phyloP scores from a whole-genome alignment of 148 eudicot species.

The Rhododendron molle region DNA sequence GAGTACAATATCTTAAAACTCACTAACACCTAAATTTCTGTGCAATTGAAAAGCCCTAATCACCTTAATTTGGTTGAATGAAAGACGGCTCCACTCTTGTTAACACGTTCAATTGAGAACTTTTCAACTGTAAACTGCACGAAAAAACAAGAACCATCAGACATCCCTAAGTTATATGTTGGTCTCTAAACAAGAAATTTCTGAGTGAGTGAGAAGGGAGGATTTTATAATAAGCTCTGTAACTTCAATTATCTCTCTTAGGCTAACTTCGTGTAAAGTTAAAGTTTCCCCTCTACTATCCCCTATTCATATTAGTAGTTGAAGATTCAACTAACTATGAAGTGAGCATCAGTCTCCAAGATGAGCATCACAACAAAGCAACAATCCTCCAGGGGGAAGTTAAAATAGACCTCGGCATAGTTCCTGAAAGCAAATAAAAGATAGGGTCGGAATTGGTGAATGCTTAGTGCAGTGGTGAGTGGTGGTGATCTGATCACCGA shows the following conservation, averaged over 20 bases:
- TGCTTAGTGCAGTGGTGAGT: background rate
- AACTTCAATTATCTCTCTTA: background rate
- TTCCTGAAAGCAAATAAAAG: background rate
- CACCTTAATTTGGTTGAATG: too few relatives aligned
- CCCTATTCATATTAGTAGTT: background rate
- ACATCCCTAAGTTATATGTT: too few relatives aligned
- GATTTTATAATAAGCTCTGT: background rate
- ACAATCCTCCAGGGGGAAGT: too few relatives aligned
- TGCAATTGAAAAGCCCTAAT: too few relatives aligned
- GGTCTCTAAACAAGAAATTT: background rate
- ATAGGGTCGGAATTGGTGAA: background rate
- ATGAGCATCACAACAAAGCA: background rate
- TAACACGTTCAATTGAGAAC: too few relatives aligned
- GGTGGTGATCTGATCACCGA: background rate
- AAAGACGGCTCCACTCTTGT: too few relatives aligned
- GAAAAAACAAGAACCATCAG: too few relatives aligned
- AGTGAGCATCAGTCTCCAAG: background rate
- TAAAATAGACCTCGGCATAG: background rate
- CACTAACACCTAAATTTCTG: too few relatives aligned
- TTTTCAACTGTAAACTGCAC: too few relatives aligned
- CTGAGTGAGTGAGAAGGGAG: background rate
- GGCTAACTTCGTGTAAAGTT: background rate
- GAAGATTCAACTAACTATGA: background rate
- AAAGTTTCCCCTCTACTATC: background rate
- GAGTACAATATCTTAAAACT: too few relatives aligned